Base-by-base conservation (phyloP, 805 yeast species). In the Yarrowia phangngaensis region DNA sequence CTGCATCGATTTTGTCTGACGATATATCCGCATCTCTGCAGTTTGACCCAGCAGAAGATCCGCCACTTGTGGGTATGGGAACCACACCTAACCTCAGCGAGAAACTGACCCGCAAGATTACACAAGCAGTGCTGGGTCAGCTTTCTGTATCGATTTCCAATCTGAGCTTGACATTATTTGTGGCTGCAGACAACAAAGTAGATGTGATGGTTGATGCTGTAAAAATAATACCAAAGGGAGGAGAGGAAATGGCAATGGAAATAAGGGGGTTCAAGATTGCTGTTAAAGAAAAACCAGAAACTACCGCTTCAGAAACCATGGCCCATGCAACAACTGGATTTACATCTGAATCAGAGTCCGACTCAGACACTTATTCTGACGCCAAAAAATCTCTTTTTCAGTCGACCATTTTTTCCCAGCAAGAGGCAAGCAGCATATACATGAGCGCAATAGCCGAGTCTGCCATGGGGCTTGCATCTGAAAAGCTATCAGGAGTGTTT, bases 401-500 rank as follows among this genome's bases (percentile, higher is more conserved):
- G 47, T 80, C 87, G 56, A 73, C 77, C 65, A 68, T 79, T 27
- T 81, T 80, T 59, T 78, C 90, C 1, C 81, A 77, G 48, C 79
- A 75, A 43, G 83, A 81, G 50, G 82, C 85, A 1, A 72, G 78
- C 36, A 79, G 88, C 3, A 72, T 85, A 14, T 86, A 84, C 60
- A 79, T 84, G 89, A 84, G 94, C 63, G 94, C 95, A 2, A 70
- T 82, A 8, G 50, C 53, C 76, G 1, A 69, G 24, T 38, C 45
- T 2, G 26, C 30, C 3, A 38, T 38, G 9, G 45, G 31, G 7
- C 20, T 27, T 27, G 31, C 7, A 19, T 6, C 32, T 6, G 32
- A 38, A 11, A 23, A 23, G 24, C 32, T 26, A 2, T 13, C 9
- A 9, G 24, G 24, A 7, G 45, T 38, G 11, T 38, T 38, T 13